Percentiles rank a stretch among this genome's conserved stretches.
Conservation (phyloP, 495 filamentous ascomycete species). For the Tuber indicum region DNA sequence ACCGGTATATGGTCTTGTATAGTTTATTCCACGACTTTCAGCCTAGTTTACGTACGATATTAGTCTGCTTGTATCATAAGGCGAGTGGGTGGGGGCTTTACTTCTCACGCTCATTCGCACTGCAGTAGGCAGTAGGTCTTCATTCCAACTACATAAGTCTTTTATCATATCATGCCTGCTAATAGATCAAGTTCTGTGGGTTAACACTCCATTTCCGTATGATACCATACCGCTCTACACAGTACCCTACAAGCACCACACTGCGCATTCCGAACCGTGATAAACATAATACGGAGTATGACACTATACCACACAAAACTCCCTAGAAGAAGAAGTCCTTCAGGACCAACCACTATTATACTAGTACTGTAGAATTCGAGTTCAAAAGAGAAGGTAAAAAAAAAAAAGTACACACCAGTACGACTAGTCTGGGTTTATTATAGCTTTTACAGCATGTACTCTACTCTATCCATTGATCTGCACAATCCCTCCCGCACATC, state of each 20-base stretch:
- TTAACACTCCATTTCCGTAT: too few relatives aligned
- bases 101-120: neutral
- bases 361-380: too few relatives aligned
- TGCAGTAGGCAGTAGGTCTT: neutral
- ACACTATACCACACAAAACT: neutral
- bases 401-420: too few relatives aligned
- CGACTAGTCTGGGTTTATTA: too few relatives aligned
- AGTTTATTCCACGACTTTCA: neutral
- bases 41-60: neutral
- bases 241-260: neutral
- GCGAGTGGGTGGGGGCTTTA: neutral
- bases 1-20: neutral
- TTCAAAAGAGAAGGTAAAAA: too few relatives aligned
- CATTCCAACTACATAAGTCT: neutral
- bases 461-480: too few relatives aligned
- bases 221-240: neutral
- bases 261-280: neutral
- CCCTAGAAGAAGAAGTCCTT: too few relatives aligned
- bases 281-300: neutral
- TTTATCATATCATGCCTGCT: neutral
- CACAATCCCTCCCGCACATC: too few relatives aligned
- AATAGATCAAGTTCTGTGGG: neutral
- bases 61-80: neutral
- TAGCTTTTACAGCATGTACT: too few relatives aligned
- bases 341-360: too few relatives aligned